Conservation (phyloP, 805 yeast genomes). For the Nakazawaea molendinolei region DNA sequence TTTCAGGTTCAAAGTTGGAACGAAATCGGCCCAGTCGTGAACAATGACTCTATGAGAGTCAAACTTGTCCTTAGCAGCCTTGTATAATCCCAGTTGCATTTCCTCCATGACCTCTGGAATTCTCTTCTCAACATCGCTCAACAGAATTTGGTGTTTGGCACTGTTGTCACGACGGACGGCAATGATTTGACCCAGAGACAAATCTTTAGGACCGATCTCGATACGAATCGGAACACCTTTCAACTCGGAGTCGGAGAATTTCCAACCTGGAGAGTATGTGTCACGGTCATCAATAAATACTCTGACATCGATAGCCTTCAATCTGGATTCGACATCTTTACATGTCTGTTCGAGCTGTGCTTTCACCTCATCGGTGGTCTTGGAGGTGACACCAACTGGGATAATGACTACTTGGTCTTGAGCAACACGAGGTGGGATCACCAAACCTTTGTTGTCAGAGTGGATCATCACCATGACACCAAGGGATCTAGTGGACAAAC, state of each 20-base stretch:
- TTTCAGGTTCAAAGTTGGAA: slow-evolving; percentile 84
- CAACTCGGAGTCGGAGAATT: slow-evolving; percentile 94
- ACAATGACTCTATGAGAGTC: slow-evolving; percentile 81
- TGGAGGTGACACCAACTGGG: slow-evolving; percentile 91
- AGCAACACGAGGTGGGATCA: slow-evolving; percentile 95
- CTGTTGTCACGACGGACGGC: slow-evolving; percentile 93
- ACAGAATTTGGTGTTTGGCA: slow-evolving; percentile 59
- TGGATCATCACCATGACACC: slow-evolving; percentile 99
- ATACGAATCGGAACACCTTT: slow-evolving; percentile 92
- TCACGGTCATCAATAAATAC: slow-evolving; percentile 84
- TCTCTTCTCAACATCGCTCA: slow-evolving; percentile 57
- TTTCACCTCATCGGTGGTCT: slow-evolving; percentile 74
- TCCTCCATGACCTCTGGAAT: slow-evolving; percentile 75
- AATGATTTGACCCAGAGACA: slow-evolving; percentile 68
- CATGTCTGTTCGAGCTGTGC: slow-evolving; percentile 65
- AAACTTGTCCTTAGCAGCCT: slow-evolving; percentile 73
- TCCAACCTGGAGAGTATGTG: slow-evolving; percentile 98
- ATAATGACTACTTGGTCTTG: slow-evolving; percentile 86
- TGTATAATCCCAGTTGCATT: slow-evolving; percentile 70
- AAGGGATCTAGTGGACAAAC: slow-evolving; percentile 94
- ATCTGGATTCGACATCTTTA: slow-evolving; percentile 54
- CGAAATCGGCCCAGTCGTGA: slow-evolving; percentile 86
- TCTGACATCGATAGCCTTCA: slow-evolving; percentile 60
- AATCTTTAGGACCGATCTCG: slow-evolving; percentile 96
- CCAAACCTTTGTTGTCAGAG: slow-evolving; percentile 97